These are phyloP conservation scores for Paramecium octaurelia DNA, from an alignment of 73 alveolate genomes.

Conservation along the genomic window DNA sequence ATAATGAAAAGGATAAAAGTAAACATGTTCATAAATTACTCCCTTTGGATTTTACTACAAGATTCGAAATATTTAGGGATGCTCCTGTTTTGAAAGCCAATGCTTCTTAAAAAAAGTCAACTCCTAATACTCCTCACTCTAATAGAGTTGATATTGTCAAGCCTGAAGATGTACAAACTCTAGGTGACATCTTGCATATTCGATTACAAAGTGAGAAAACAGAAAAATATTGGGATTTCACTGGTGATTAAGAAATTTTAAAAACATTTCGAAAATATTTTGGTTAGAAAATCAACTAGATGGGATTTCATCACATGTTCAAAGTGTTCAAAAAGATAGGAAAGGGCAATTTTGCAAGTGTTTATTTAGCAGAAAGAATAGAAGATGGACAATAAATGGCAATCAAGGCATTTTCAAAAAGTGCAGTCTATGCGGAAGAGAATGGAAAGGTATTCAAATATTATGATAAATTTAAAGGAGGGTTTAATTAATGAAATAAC, in stretches of 20 bases:
- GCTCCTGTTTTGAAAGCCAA: constrained; percentile 16
- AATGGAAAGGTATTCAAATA: constrained; percentile 45
- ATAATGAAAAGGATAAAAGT: background rate
- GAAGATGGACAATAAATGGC: constrained; percentile 57
- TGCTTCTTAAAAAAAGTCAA: background rate
- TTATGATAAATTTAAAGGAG: background rate
- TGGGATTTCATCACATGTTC: constrained; percentile 62
- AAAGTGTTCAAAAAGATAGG: constrained; percentile 59
- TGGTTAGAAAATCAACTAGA: constrained; percentile 51
- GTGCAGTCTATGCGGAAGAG: constrained; percentile 61
- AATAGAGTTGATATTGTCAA: constrained; percentile 43
- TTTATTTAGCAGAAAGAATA: constrained; percentile 57
- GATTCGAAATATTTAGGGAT: constrained; percentile 17
- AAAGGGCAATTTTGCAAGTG: constrained; percentile 63
- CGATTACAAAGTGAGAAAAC: background rate
- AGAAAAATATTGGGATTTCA: constrained; percentile 45
- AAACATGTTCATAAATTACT: constrained; percentile 36
- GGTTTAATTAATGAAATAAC: constrained; percentile 57
- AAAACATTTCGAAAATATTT: constrained; percentile 46
- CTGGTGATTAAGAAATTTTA: constrained; percentile 42
- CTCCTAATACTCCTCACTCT: background rate
- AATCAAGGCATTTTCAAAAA: constrained; percentile 60
- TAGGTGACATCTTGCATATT: constrained; percentile 14
- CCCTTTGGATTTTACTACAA: constrained; percentile 12
- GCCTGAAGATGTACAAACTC: constrained; percentile 19